Conservation (phyloP, 225 moss, liverwort and hornwort species). For the Pseudoscleropodium purum region DNA sequence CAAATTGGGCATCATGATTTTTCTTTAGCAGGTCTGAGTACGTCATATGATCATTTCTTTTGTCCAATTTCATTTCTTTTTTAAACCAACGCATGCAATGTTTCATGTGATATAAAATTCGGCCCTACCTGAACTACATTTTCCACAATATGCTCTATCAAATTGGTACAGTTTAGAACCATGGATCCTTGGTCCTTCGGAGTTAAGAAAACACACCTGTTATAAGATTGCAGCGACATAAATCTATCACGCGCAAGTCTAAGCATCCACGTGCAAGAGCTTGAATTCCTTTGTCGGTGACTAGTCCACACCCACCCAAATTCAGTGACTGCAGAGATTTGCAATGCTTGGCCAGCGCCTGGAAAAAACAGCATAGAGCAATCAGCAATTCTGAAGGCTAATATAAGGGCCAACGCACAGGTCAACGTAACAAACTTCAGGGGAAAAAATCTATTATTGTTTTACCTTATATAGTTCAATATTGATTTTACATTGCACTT, state of each 20-base stretch:
- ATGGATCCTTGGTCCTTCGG: not conserved
- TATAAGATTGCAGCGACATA: constrained; percentile 77
- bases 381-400: not conserved
- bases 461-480: not conserved
- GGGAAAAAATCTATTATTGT: not conserved
- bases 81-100: not conserved
- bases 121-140: not conserved
- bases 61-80: not conserved
- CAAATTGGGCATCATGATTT: not conserved
- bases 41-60: not conserved
- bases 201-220: constrained; percentile 37
- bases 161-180: not conserved
- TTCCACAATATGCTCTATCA: not conserved
- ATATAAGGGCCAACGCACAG: not conserved
- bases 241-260: constrained; percentile 70
- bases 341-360: constrained; percentile 75
- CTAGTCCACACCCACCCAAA: constrained; percentile 63
- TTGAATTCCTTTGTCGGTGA: constrained; percentile 73
- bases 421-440: not conserved
- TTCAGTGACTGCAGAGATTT: constrained; percentile 71
- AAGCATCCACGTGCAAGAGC: constrained; percentile 65
- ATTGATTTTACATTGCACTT: not conserved
- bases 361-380: not conserved
- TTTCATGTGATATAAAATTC: not conserved
- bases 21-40: not conserved